phyloP scores from a whole-genome alignment of 106 monocot genomes.

The Acorus gramineus region DNA sequence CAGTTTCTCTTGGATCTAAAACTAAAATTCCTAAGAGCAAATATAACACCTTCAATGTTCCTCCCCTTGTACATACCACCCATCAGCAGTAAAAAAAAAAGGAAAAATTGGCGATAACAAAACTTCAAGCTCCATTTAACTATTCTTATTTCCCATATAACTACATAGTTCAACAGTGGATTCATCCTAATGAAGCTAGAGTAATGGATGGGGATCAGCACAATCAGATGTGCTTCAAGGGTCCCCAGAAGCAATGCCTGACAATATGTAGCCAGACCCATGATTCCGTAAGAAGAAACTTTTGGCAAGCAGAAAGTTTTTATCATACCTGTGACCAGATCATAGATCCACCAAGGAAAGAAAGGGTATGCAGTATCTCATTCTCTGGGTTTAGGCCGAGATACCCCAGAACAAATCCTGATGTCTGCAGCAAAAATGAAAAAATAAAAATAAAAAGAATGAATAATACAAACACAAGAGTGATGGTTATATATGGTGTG shows the following conservation, averaged over 20 bases:
- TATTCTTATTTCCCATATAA: too few relatives aligned
- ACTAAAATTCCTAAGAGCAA: too few relatives aligned
- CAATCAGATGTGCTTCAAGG: too few relatives aligned
- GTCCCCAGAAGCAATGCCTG: background rate
- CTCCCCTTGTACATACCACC: too few relatives aligned
- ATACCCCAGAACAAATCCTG: conserved; percentile 29
- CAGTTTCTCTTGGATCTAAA: too few relatives aligned
- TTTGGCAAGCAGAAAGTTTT: background rate
- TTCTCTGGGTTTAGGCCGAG: conserved; percentile 68
- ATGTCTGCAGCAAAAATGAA: conserved; percentile 35
- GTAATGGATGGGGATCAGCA: too few relatives aligned
- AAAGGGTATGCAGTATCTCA: conserved; percentile 83
- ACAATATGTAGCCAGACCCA: background rate
- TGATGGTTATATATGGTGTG: background rate
- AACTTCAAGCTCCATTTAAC: too few relatives aligned
- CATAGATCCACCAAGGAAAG: conserved; percentile 71
- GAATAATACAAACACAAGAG: conserved; percentile 1
- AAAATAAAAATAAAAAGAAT: background rate
- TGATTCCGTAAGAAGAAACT: background rate
- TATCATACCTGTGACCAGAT: conserved; percentile 90
- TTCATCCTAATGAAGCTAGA: too few relatives aligned
- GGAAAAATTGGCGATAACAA: too few relatives aligned
- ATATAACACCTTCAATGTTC: too few relatives aligned
- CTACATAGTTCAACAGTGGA: too few relatives aligned
- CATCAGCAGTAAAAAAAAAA: too few relatives aligned